Conservation (phyloP, 805 yeast genomes). For the Phaffomyces opuntiae region DNA sequence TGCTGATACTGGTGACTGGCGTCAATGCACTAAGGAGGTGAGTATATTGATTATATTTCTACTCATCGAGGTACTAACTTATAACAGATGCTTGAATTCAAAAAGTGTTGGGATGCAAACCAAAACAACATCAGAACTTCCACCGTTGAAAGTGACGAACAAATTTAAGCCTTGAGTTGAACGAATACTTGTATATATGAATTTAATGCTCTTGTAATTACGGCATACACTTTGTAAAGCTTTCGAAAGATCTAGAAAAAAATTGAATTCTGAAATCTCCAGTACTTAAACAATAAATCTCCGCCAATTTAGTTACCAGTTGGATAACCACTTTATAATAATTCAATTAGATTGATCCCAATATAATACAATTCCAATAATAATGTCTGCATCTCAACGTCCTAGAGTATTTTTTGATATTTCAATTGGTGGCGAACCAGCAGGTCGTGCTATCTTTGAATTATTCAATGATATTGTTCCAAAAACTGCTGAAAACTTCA, state of each 20-base stretch:
- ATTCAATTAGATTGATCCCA: no score
- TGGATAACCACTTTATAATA: no score
- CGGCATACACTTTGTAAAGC: neutral
- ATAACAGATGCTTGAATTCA: constrained; percentile 34
- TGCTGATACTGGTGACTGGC: constrained; percentile 79
- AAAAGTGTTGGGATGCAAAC: constrained; percentile 35
- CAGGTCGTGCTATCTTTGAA: constrained; percentile 77
- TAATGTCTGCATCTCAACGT: constrained; percentile 18
- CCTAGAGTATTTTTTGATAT: constrained; percentile 74
- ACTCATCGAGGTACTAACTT: neutral
- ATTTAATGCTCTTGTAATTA: no score
- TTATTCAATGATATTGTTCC: constrained; percentile 72
- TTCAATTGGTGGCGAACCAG: constrained; percentile 57
- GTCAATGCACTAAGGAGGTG: constrained; percentile 61
- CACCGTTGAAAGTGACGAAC: constrained; percentile 25
- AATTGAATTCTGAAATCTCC: neutral
- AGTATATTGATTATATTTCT: constrained; percentile 15
- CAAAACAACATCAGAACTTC: constrained; percentile 32
- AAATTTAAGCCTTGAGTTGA: neutral
- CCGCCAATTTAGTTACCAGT: no score
- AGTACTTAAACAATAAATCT: no score
- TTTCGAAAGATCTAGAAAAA: neutral
- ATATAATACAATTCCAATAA: neutral
- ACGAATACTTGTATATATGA: neutral
- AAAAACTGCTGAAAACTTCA: constrained; percentile 83